Evolutionary conservation across 2,329 filamentous ascomycete species (phyloP).

Genomic region (Ophiostoma tasmaniense): DNA sequence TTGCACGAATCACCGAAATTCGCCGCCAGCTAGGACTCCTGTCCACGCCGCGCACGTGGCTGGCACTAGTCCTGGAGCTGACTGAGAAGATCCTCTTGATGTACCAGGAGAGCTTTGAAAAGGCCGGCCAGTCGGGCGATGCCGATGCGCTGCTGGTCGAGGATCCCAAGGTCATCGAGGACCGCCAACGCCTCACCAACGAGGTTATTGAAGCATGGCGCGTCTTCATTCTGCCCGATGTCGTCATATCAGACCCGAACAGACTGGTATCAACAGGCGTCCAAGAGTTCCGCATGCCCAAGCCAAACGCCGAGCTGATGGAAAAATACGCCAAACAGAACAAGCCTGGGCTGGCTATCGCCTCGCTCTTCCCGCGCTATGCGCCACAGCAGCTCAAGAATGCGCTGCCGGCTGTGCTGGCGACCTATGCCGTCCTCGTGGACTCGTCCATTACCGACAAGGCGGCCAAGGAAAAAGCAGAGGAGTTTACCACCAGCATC

Average conservation of each 20-base stretch:
- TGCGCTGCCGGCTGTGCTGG: slow-evolving; percentile 30
- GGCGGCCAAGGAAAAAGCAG: slow-evolving; percentile 20
- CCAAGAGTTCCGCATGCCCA: slow-evolving; percentile 18
- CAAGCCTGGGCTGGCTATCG: slow-evolving; percentile 27
- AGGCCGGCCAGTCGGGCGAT: neutral
- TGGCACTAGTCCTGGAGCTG: slow-evolving; percentile 28
- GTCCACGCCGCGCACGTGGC: slow-evolving; percentile 29
- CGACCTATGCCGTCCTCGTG: slow-evolving; percentile 32
- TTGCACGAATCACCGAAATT: slow-evolving; percentile 32
- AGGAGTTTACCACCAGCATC: slow-evolving; percentile 24
- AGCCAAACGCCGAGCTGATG: slow-evolving; percentile 11
- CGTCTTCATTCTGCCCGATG: slow-evolving; percentile 29
- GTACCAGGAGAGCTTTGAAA: slow-evolving; percentile 16
- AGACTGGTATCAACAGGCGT: neutral
- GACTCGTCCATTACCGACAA: slow-evolving; percentile 25
- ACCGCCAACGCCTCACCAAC: slow-evolving; percentile 25
- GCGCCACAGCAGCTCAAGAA: slow-evolving; percentile 22
- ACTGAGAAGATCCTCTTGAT: slow-evolving; percentile 22
- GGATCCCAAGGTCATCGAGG: neutral
- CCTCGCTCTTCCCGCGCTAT: slow-evolving; percentile 30
- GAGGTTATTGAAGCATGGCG: slow-evolving; percentile 37
- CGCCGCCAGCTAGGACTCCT: slow-evolving; percentile 30
- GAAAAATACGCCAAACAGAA: slow-evolving; percentile 15
- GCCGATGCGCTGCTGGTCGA: neutral
- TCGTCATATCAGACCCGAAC: slow-evolving; percentile 15